These are phyloP conservation scores for Sophora flavescens DNA, from an alignment of 306 rosid species.

Conservation along the genomic window DNA sequence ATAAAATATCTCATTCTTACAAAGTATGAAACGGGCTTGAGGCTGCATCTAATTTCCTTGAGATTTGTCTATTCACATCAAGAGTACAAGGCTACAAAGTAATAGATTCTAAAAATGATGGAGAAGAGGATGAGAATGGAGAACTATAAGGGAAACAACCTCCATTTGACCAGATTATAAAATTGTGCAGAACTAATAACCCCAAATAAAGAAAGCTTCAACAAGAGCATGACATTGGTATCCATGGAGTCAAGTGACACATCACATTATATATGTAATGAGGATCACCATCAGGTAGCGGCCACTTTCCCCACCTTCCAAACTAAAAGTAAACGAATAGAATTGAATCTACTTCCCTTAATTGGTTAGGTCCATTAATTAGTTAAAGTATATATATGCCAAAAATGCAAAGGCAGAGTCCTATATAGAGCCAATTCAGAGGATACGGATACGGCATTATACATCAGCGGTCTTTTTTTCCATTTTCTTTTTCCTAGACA, in stretches of 20 bases:
- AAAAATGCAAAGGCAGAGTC: neutral
- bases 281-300: neutral
- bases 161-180: slow-evolving; percentile 20
- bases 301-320: neutral
- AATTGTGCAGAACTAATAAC: slow-evolving; percentile 11
- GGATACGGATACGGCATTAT: neutral
- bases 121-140: slow-evolving; percentile 24
- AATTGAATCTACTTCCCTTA: slow-evolving; percentile 16
- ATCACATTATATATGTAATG: neutral
- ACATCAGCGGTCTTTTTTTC: neutral
- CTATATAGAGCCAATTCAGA: neutral
- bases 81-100: slow-evolving; percentile 24
- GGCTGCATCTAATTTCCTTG: slow-evolving; percentile 18
- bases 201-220: neutral
- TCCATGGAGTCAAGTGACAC: slow-evolving; percentile 1
- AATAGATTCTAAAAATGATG: neutral
- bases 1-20: slow-evolving; percentile 24
- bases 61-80: slow-evolving; percentile 23
- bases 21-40: slow-evolving; percentile 22
- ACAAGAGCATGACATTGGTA: neutral
- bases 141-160: neutral
- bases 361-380: neutral
- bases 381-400: neutral
- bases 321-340: neutral
- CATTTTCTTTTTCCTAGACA: neutral